Evolutionary conservation across 2,329 filamentous ascomycete species (phyloP).

Genomic region (Claviceps maximensis): DNA sequence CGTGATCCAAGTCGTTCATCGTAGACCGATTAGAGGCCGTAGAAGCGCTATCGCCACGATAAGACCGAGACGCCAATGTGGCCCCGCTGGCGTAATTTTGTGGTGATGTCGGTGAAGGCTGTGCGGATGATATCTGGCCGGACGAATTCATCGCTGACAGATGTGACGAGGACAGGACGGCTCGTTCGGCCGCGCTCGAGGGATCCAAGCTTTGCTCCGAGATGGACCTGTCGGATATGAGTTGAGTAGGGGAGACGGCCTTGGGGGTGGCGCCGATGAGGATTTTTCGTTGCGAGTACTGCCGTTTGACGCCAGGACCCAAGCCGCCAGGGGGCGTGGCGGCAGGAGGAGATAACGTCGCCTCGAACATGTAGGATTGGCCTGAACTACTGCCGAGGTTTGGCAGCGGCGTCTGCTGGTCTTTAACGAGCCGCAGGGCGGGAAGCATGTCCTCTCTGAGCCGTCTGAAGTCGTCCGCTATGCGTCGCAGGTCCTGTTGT

Average conservation of each 20-base stretch:
- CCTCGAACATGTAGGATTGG: slow-evolving; percentile 38
- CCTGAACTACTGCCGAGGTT: slow-evolving; percentile 20
- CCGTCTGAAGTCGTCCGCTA: slow-evolving; percentile 79
- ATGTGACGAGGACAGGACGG: slow-evolving; percentile 54
- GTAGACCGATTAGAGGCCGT: slow-evolving; percentile 41
- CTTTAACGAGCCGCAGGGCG: slow-evolving; percentile 79
- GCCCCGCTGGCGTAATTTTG: slow-evolving; percentile 39
- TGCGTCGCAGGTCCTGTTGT: slow-evolving; percentile 68
- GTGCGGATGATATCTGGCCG: slow-evolving; percentile 40
- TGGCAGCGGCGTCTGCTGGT: slow-evolving; percentile 78
- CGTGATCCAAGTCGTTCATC: slow-evolving; percentile 37
- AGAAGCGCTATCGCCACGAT: slow-evolving; percentile 38
- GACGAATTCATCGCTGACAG: slow-evolving; percentile 57
- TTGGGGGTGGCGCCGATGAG: slow-evolving; percentile 61
- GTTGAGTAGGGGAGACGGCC: slow-evolving; percentile 61
- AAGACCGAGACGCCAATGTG: slow-evolving; percentile 48
- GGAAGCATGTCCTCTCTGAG: slow-evolving; percentile 86
- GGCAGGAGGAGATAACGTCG: slow-evolving; percentile 37
- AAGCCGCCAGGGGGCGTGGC: slow-evolving; percentile 39
- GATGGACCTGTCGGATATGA: slow-evolving; percentile 51
- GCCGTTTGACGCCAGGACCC: slow-evolving; percentile 47
- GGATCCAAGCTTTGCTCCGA: slow-evolving; percentile 56
- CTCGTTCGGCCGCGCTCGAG: slow-evolving; percentile 52
- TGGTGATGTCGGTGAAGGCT: slow-evolving; percentile 54
- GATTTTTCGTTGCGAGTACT: slow-evolving; percentile 65